Percentiles rank a stretch among this genome's conserved stretches.
These are phyloP conservation scores for Achlya hypogyna DNA, from an alignment of 352 stramenopile genomes.

Conservation along the genomic window DNA sequence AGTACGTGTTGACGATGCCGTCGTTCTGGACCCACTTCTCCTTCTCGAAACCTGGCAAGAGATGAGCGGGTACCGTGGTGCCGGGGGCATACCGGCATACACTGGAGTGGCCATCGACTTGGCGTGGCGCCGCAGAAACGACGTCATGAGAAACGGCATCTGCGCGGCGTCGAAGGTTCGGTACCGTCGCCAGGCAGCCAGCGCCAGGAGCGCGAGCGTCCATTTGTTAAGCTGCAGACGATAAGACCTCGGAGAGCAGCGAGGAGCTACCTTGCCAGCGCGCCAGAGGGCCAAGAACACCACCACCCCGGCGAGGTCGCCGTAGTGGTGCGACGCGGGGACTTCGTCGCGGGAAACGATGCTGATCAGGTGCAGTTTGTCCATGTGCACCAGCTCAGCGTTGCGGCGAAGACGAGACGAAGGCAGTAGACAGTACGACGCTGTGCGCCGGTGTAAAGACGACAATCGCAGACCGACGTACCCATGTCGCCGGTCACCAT, in stretches of 20 bases:
- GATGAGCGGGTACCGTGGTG: background rate
- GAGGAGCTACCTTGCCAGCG: background rate
- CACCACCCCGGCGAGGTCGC: background rate
- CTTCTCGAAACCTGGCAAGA: constrained; percentile 34
- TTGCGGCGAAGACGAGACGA: constrained; percentile 41
- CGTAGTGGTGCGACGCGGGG: background rate
- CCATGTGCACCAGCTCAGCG: constrained; percentile 30
- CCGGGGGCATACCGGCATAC: background rate
- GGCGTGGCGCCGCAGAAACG: background rate
- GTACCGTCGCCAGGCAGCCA: background rate
- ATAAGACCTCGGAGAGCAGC: background rate
- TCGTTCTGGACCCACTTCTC: constrained; percentile 68
- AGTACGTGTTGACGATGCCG: constrained; percentile 59
- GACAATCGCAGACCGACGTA: constrained; percentile 25
- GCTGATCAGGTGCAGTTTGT: constrained; percentile 43
- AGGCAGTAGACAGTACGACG: constrained; percentile 40
- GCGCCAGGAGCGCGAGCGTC: background rate
- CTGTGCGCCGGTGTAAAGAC: constrained; percentile 24
- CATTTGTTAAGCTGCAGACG: background rate
- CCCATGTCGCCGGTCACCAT: constrained; percentile 24
- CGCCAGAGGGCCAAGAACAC: background rate
- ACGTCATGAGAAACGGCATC: constrained; percentile 6
- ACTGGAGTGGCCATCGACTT: background rate
- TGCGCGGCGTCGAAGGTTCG: background rate
- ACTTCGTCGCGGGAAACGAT: constrained; percentile 42